Evolutionary conservation across 257 asterid species (phyloP).

Genomic region (Cordia subcordata): DNA sequence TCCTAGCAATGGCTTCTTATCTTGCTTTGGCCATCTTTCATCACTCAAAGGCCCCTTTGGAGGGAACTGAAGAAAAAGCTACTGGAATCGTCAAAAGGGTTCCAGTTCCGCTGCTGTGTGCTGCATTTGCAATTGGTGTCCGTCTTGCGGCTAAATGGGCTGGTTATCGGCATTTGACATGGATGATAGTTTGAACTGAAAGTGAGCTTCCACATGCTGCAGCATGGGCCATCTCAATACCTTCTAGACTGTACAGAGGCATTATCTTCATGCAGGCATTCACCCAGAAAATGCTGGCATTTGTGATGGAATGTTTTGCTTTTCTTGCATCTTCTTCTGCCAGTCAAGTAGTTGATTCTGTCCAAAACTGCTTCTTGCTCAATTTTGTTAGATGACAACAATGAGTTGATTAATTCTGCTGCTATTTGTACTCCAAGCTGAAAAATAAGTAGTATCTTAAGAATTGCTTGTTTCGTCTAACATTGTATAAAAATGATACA

Average conservation of each 20-base stretch:
- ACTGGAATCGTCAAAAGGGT: slow-evolving; percentile 30
- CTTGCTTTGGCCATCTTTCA: slow-evolving; percentile 57
- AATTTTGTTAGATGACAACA: no score
- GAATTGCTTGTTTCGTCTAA: no score
- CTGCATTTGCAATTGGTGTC: slow-evolving; percentile 71
- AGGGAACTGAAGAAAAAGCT: slow-evolving; percentile 23
- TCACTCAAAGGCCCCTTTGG: slow-evolving; percentile 25
- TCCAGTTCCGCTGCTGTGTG: slow-evolving; percentile 68
- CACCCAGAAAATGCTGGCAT: no score
- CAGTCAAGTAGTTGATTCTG: no score
- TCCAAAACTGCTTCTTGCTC: no score
- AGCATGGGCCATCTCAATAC: background rate
- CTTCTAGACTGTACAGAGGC: background rate
- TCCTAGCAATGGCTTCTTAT: slow-evolving; percentile 45
- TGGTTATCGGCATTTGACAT: slow-evolving; percentile 91
- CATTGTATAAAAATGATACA: no score
- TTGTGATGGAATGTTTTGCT: no score
- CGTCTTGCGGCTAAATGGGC: slow-evolving; percentile 88
- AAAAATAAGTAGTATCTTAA: no score
- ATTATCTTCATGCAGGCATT: background rate
- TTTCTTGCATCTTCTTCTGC: no score
- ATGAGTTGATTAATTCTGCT: no score
- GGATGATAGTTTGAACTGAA: slow-evolving; percentile 69
- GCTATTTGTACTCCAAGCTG: no score
- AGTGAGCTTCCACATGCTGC: background rate